Evolutionary conservation across 257 asterid genomes (phyloP), one percentile per base, ranked within the genome.

Genomic region (Apocynum venetum): DNA sequence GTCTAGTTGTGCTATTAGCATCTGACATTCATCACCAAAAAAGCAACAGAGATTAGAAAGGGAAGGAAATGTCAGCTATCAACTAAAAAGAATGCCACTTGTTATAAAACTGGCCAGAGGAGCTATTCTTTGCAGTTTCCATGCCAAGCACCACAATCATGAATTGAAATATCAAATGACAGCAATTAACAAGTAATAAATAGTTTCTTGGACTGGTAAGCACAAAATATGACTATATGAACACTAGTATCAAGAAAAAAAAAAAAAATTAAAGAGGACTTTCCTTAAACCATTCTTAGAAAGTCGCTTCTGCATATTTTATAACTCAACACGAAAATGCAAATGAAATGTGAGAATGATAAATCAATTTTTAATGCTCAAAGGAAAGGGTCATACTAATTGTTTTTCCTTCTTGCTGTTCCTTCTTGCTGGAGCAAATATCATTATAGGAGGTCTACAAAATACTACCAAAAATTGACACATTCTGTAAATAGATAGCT

Each of bases 1-100:
- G 83, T 93, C 98, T 79, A 95, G 61, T 77, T 93, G 98, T 15
- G 87, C 65, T 40, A 89, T 86, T 55, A 95, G 76, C 97, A 95
- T 90, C 99, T 95, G 78, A 78, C 10, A 13, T 71, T 47, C 36
- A 71, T 5, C 43, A 52, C 71, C 51, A 75, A 49, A 38, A 69
- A 46, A 76, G 59, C 5, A 13, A 38, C 11, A 65, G 14, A 13
- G 48, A 43, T 68, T 68, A 68, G 73, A 43, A 68, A 68, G 13
- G 3, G 38, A 68, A 65, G 25, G 44, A 65, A 38, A 14, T n/a
- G 65, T 59, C 65, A 59, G 38, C 65, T n/a, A 20, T 57, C 12
- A 20, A n/a, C 36, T 4, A 59, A n/a, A 6, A 59, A 8, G 35
- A n/a, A n/a, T 7, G 12, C 13, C 65, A n/a, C 35, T 57, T 4